Base-by-base conservation (phyloP, 768 basidiomycete species). In the Termitomyces sp. region DNA sequence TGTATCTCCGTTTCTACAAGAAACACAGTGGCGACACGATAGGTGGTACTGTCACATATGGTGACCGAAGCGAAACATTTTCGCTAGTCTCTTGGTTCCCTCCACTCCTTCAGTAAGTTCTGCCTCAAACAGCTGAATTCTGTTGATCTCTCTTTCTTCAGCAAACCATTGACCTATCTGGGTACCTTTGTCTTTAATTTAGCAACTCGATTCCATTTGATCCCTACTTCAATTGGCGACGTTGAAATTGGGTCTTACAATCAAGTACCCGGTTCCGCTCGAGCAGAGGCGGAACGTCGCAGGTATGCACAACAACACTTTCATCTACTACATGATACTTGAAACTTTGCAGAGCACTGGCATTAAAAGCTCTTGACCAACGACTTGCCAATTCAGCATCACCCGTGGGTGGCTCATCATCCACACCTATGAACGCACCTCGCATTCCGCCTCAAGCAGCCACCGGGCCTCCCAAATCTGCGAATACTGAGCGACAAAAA, bases 1-100 rank as follows among this genome's bases (percentile, higher is more conserved):
- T 91, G 52, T 99, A 97, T 72, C 81, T 99, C 34, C 85, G 97
- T 37, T 98, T 99, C 77, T 93, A 98, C 78, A 98, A 98, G 74
- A 86, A 88, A 68, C 89, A 88, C 64, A 73, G 80, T 4, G 77
- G 76, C 34, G 90, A 93, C 55, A 68, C 79, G 0, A 66, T 83
- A 34, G 81, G 78, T 45, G 87, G 88, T 4, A 74, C 74, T 5
- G 80, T 76, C n/a, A 81, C 83, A 4, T 88, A 96, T 64, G 97
- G 97, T 19, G 97, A 99, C 68, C 77, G 94, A 59, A 93, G 90
- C 70, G 97, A 99, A 68, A 98, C 96, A 5, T 99, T 99, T 66
- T 87, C 93, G 28, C 84, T 99, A 64, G 77, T 93, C 17, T 86
- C 86, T 55, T 99, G 95, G 93, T 99, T 99, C 80, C 97, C 97